These are phyloP conservation scores for Oryza nivara DNA, from an alignment of 176 grass and related monocot genomes.

Conservation along the genomic window DNA sequence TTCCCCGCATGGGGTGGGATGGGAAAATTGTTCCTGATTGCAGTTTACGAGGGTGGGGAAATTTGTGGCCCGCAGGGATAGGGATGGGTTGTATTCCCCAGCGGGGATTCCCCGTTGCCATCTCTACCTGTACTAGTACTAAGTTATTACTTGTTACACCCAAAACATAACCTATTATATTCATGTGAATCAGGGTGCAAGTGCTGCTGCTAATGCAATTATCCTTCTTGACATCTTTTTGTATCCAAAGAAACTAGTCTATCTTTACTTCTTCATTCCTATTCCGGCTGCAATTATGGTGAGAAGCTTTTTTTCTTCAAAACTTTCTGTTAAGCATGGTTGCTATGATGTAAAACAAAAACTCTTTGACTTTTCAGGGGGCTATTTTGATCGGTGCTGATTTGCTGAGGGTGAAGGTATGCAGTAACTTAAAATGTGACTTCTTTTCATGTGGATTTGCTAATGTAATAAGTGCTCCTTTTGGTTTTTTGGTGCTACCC, in stretches of 20 bases:
- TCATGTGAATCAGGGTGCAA: slow-evolving; percentile 78
- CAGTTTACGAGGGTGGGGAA: too few species aligned
- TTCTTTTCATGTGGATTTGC: slow-evolving; percentile 35
- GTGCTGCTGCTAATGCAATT: slow-evolving; percentile 85
- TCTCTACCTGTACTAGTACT: neutral
- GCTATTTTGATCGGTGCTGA: slow-evolving; percentile 71
- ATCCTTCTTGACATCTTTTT: slow-evolving; percentile 89
- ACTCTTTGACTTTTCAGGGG: slow-evolving; percentile 59
- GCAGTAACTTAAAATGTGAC: neutral
- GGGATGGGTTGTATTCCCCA: too few species aligned
- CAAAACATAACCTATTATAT: slow-evolving; percentile 31
- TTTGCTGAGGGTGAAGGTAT: slow-evolving; percentile 70
- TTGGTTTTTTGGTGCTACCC: slow-evolving; percentile 9
- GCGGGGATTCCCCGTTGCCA: too few species aligned
- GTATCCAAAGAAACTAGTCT: slow-evolving; percentile 67
- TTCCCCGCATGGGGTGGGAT: too few species aligned
- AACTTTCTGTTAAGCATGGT: neutral
- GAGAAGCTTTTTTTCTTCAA: slow-evolving; percentile 23
- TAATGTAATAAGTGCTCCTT: slow-evolving; percentile 31
- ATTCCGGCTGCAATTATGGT: slow-evolving; percentile 82
- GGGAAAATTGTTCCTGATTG: too few species aligned
- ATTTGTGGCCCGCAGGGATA: too few species aligned
- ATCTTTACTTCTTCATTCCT: slow-evolving; percentile 78
- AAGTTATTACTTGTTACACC: slow-evolving; percentile 12
- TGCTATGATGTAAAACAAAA: slow-evolving; percentile 2